Evolutionary conservation across 768 basidiomycete genomes (phyloP).

Genomic region (Tylopilus intermedius): DNA sequence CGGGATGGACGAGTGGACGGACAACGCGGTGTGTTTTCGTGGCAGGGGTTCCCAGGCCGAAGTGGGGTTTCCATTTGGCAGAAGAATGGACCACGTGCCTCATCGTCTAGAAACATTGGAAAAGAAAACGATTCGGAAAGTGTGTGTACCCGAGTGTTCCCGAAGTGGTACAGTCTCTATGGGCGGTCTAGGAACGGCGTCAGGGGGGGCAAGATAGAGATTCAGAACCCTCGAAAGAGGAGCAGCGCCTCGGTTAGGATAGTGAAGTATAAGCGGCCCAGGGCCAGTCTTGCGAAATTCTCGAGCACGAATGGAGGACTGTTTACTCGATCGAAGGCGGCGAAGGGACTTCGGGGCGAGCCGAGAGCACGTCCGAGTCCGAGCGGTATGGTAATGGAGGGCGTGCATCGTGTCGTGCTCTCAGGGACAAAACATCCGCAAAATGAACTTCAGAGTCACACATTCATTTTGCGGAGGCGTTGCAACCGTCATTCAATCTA

Average conservation of each 20-base stretch:
- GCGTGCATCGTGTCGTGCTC: not conserved
- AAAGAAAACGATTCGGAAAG: conserved; percentile 8
- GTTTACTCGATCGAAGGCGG: not conserved
- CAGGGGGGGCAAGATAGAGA: not conserved
- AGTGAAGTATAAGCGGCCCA: not conserved
- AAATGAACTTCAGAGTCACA: conserved; percentile 13
- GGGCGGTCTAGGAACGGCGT: conserved; percentile 2
- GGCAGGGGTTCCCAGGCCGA: conserved; percentile 14
- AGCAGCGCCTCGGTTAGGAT: not conserved
- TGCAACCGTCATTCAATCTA: conserved; percentile 1
- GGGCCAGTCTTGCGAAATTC: not conserved
- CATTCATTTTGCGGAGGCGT: conserved; percentile 2
- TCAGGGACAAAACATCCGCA: conserved; percentile 5
- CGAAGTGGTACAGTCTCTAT: conserved; percentile 6
- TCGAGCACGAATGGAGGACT: not conserved
- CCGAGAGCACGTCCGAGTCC: conserved; percentile 9
- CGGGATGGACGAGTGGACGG: conserved; percentile 3
- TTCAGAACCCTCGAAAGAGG: not conserved
- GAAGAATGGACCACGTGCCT: conserved; percentile 20
- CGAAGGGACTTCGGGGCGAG: not conserved
- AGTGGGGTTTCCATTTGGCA: conserved; percentile 2
- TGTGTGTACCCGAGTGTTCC: conserved; percentile 9
- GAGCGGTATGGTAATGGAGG: conserved; percentile 8
- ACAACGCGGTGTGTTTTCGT: conserved; percentile 8
- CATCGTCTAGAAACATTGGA: not conserved